Percentiles rank a stretch among this genome's conserved stretches.
Evolutionary conservation across 805 yeast species (phyloP).

Genomic region (Barnettozyma vustinii): DNA sequence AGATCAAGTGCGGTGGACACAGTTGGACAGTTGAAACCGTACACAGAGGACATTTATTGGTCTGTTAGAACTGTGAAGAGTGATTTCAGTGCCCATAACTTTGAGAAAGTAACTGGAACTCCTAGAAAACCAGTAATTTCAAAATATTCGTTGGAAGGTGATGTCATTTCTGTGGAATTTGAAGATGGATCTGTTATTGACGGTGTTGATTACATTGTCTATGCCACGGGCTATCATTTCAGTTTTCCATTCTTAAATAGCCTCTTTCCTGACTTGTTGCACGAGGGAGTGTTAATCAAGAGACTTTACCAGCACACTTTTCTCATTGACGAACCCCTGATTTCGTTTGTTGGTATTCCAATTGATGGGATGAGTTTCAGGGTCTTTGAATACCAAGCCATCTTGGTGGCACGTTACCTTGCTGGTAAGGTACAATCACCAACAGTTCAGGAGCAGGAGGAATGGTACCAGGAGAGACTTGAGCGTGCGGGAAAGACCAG

Average conservation of each 20-base stretch:
- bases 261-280: conserved; percentile 22
- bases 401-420: neutral
- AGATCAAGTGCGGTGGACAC: neutral
- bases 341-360: conserved; percentile 27
- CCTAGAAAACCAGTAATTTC: neutral
- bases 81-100: neutral
- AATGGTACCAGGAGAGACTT: neutral
- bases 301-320: conserved; percentile 31
- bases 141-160: neutral
- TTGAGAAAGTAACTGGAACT: neutral
- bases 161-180: conserved; percentile 29
- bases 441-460: neutral
- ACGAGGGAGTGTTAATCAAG: conserved; percentile 25
- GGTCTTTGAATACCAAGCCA: neutral
- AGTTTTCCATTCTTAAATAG: conserved; percentile 47
- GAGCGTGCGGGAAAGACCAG: neutral
- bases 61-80: neutral
- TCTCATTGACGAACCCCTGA: conserved; percentile 28
- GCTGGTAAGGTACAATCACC: neutral
- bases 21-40: neutral
- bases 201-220: conserved; percentile 42
- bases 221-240: conserved; percentile 41
- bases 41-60: neutral
- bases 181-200: conserved; percentile 37
- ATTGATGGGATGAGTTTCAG: neutral